Base-by-base conservation (phyloP, 2,329 filamentous ascomycete genomes). In the Penicillium vulpinum region DNA sequence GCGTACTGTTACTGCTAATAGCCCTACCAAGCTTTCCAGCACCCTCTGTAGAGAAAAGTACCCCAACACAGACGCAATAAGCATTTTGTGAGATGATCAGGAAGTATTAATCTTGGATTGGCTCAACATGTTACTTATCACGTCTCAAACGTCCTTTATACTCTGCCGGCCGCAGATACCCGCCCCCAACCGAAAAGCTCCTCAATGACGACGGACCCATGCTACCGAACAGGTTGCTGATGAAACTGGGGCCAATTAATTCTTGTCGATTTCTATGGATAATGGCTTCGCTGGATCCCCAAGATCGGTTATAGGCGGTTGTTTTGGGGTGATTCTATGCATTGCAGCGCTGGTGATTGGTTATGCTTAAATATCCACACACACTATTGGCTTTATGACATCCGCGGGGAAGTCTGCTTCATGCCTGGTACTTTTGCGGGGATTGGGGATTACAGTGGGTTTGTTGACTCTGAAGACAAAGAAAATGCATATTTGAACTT, bases 141-240 rank as follows among this genome's bases (percentile, higher is more conserved):
- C 28, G 44, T 35, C 38, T 26, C 44, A 35, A 28, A 49, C 21
- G 43, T 43, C 47, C 61, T 63, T 51, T 67, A 65, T 67, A 64
- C 56, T 56, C 48, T 51, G 38, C 28, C 18, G 11, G 22, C 36
- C 44, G 35, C 1, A 9, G 57, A 47, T 68, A 68, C 44, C 66
- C 66, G 66, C 51, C 45, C 57, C 58, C 63, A 68, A 54, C 66
- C 66, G 66, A 49, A 3, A 8, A n/a, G n/a, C n/a, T n/a, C n/a
- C n/a, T 55, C 44, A 52, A 64, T 64, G 62, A 64, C 60, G 62
- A 48, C 15, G 45, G 36, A 51, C 39, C 52, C 54, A 28, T 24
- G 16, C 26, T 24, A 47, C n/a, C 18, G 16, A 44, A 22, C 24
- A 28, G 21, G 35, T 15, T 45, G 43, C 6, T 38, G 16, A 13